A percentile compares a stretch with the other conserved stretches of the same genome.
Conservation (phyloP, 257 asterid genomes). For the Coffea canephora region DNA sequence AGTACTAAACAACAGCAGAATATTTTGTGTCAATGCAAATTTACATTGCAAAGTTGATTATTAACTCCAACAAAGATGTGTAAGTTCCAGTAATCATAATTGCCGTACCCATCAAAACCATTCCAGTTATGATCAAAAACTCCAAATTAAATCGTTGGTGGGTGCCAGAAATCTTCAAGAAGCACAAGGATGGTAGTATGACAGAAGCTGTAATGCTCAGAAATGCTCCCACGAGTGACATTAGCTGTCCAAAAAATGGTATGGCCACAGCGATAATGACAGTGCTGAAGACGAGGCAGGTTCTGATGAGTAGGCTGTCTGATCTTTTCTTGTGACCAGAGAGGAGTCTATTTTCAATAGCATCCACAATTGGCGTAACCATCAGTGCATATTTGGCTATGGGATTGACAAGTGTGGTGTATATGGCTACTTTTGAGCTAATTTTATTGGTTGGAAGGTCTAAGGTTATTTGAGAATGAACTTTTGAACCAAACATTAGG, state of each 20-base stretch:
- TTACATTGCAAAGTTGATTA: constrained; percentile 25
- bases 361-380: constrained; percentile 57
- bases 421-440: constrained; percentile 68
- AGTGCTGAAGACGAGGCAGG: constrained; percentile 51
- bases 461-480: constrained; percentile 64
- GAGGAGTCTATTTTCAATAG: constrained; percentile 40
- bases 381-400: constrained; percentile 73
- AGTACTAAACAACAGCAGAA: not conserved
- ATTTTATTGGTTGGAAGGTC: constrained; percentile 47
- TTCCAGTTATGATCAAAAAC: constrained; percentile 29
- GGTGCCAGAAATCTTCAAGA: constrained; percentile 56
- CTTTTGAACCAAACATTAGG: constrained; percentile 60
- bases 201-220: constrained; percentile 56
- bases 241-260: constrained; percentile 60
- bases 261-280: constrained; percentile 51
- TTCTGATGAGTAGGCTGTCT: constrained; percentile 39
- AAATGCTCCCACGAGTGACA: constrained; percentile 69
- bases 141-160: constrained; percentile 35
- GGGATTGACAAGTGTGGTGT: constrained; percentile 73
- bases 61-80: constrained; percentile 42
- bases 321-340: constrained; percentile 21
- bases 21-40: not conserved
- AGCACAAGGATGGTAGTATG: constrained; percentile 71
- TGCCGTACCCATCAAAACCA: constrained; percentile 38
- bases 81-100: constrained; percentile 58